A percentile compares a stretch with the other conserved stretches of the same genome.
These are phyloP conservation scores for Physocladia obscura DNA, from an alignment of 192 early-diverging fungal species.

Conservation along the genomic window DNA sequence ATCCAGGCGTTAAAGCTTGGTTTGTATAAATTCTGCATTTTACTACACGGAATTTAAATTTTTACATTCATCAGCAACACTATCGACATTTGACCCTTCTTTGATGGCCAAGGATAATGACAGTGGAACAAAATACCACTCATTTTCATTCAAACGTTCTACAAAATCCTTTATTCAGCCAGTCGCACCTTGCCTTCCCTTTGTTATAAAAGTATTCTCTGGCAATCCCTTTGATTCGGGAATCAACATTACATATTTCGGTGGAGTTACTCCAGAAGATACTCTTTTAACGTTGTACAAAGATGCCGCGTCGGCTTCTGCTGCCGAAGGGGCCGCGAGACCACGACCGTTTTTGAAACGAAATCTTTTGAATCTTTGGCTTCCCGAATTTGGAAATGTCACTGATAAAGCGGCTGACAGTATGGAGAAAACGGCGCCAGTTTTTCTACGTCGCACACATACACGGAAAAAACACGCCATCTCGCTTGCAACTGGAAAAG, in stretches of 20 bases:
- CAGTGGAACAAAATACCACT: background rate
- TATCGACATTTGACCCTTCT: background rate
- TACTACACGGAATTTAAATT: too few species aligned
- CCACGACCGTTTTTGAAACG: background rate
- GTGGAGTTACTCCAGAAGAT: background rate
- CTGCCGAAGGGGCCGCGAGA: background rate
- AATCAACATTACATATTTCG: conserved; percentile 19
- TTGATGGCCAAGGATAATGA: background rate
- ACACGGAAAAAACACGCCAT: too few species aligned
- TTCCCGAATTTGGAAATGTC: too few species aligned
- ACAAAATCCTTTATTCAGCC: background rate
- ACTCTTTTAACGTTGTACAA: conserved; percentile 1
- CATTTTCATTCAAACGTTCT: conserved; percentile 18
- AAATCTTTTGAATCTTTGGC: too few species aligned
- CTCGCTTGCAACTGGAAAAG: too few species aligned
- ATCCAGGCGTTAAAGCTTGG: conserved; percentile 17
- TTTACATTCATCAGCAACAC: background rate
- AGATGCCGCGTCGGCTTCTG: background rate
- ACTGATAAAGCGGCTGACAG: too few species aligned
- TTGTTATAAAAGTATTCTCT: background rate
- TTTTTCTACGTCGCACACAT: too few species aligned
- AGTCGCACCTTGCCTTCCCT: background rate
- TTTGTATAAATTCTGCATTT: too few species aligned
- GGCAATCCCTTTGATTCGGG: conserved; percentile 16
- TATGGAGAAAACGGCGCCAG: too few species aligned